A percentile compares a stretch with the other conserved stretches of the same genome.
phyloP scores from a whole-genome alignment of 2,329 filamentous ascomycete species.

The Aureobasidium sp. region DNA sequence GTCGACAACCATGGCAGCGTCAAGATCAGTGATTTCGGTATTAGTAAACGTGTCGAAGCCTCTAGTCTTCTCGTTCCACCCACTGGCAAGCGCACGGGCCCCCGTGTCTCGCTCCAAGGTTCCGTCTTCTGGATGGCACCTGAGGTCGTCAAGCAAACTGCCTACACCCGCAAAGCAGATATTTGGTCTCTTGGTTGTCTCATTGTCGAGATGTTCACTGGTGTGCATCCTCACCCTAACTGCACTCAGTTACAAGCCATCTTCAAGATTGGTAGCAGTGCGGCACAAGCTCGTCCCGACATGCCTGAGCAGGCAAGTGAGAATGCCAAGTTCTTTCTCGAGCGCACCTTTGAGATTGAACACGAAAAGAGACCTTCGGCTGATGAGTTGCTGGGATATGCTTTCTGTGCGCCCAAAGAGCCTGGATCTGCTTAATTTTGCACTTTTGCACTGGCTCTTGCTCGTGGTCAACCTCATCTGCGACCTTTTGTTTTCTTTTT shows the following conservation, averaged over 20 bases:
- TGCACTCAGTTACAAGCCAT: slow-evolving; percentile 96
- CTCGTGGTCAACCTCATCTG: background rate
- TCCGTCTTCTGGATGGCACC: slow-evolving; percentile 99
- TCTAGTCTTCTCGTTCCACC: slow-evolving; percentile 35
- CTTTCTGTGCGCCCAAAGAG: slow-evolving; percentile 43
- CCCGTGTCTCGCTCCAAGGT: slow-evolving; percentile 76
- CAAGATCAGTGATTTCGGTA: slow-evolving; percentile 99
- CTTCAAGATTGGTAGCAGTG: slow-evolving; percentile 74
- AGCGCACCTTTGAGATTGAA: slow-evolving; percentile 89
- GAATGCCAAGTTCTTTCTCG: slow-evolving; percentile 75
- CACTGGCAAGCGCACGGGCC: slow-evolving; percentile 42
- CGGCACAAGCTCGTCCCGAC: slow-evolving; percentile 52
- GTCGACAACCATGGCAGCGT: slow-evolving; percentile 98
- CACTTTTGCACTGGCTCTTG: background rate
- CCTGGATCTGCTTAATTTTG: slow-evolving; percentile 2
- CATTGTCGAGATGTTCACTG: slow-evolving; percentile 99
- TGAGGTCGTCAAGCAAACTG: slow-evolving; percentile 95
- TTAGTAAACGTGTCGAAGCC: slow-evolving; percentile 93
- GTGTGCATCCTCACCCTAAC: slow-evolving; percentile 90
- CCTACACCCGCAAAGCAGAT: slow-evolving; percentile 95
- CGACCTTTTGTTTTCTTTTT: background rate
- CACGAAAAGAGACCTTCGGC: slow-evolving; percentile 86
- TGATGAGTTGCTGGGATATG: slow-evolving; percentile 76
- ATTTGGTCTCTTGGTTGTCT: slow-evolving; percentile 97
- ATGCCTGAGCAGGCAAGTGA: slow-evolving; percentile 79